Percentiles rank a stretch among this genome's conserved stretches.
phyloP scores from a whole-genome alignment of 331 rosid genomes.

The Malus hybrid region DNA sequence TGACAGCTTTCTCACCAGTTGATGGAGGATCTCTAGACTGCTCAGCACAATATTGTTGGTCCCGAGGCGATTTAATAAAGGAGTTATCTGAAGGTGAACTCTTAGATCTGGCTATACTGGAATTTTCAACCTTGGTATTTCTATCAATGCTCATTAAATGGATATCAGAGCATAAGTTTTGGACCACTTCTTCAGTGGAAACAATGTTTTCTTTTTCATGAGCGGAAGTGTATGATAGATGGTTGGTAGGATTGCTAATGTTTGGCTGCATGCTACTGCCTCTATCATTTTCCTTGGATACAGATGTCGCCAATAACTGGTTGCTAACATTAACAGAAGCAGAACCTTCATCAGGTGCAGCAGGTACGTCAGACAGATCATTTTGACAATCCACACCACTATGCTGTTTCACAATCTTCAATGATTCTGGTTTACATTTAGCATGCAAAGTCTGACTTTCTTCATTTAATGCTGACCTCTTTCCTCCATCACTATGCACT shows the following conservation, averaged over 20 bases:
- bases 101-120: slow-evolving; percentile 25
- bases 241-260: slow-evolving; percentile 18
- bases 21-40: slow-evolving; percentile 31
- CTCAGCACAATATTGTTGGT: slow-evolving; percentile 32
- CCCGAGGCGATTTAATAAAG: slow-evolving; percentile 23
- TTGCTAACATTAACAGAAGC: slow-evolving; percentile 26
- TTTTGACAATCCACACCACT: slow-evolving; percentile 27
- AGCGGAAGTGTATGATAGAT: slow-evolving; percentile 35
- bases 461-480: slow-evolving; percentile 28
- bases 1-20: slow-evolving; percentile 22
- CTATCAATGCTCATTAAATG: slow-evolving; percentile 37
- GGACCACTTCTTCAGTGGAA: slow-evolving; percentile 34
- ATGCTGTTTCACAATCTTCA: slow-evolving; percentile 43
- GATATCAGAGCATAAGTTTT: slow-evolving; percentile 40
- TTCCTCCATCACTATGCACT: slow-evolving; percentile 32
- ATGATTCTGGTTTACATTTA: slow-evolving; percentile 31
- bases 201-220: slow-evolving; percentile 26
- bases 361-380: slow-evolving; percentile 29
- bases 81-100: slow-evolving; percentile 31
- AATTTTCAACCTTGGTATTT: slow-evolving; percentile 24
- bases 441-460: slow-evolving; percentile 29
- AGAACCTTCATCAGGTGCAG: slow-evolving; percentile 29
- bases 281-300: slow-evolving; percentile 30
- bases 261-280: slow-evolving; percentile 18
- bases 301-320: slow-evolving; percentile 31